Conservation (phyloP, 1,284 basidiomycete genomes). For the Tremellales sp. region DNA sequence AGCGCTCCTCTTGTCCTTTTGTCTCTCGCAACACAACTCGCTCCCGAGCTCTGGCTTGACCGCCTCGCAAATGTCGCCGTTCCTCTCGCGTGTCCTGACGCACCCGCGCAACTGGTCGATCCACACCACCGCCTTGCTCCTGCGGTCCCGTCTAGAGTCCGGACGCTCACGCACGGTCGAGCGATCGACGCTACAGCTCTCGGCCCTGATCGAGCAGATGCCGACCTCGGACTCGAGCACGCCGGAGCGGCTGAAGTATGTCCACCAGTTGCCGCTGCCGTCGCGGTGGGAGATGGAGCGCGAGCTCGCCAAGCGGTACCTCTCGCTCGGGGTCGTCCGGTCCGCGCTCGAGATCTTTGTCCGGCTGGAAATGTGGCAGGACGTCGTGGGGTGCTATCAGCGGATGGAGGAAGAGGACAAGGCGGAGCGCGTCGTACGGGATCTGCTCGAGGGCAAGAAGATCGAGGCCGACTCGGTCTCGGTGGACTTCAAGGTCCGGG, state of each 20-base stretch:
- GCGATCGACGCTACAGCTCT: conserved; percentile 79
- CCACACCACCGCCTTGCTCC: conserved; percentile 87
- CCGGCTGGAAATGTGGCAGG: conserved; percentile 94
- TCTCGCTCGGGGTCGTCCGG: conserved; percentile 75
- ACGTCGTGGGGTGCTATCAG: conserved; percentile 80
- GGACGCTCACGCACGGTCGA: conserved; percentile 84
- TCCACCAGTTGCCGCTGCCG: conserved; percentile 74
- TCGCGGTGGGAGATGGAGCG: conserved; percentile 86
- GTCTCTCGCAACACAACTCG: conserved; percentile 82
- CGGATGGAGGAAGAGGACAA: conserved; percentile 71
- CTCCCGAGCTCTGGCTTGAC: conserved; percentile 83
- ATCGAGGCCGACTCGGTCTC: conserved; percentile 73
- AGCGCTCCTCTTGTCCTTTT: conserved; percentile 80
- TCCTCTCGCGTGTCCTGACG: conserved; percentile 75
- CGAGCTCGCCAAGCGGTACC: conserved; percentile 77
- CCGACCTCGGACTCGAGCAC: conserved; percentile 64
- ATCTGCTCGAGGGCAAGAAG: conserved; percentile 76
- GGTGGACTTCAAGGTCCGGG: conserved; percentile 57
- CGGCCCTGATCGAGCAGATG: conserved; percentile 92
- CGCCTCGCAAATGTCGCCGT: conserved; percentile 82
- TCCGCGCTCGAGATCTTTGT: conserved; percentile 89
- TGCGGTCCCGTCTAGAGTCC: conserved; percentile 83
- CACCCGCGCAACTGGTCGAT: conserved; percentile 90
- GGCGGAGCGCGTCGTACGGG: conserved; percentile 71
- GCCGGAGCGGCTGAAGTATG: conserved; percentile 69